Percentiles rank a stretch among this genome's conserved stretches.
Evolutionary conservation across 1,284 basidiomycete species (phyloP).

Genomic region (Moesziomyces globuligerus): DNA sequence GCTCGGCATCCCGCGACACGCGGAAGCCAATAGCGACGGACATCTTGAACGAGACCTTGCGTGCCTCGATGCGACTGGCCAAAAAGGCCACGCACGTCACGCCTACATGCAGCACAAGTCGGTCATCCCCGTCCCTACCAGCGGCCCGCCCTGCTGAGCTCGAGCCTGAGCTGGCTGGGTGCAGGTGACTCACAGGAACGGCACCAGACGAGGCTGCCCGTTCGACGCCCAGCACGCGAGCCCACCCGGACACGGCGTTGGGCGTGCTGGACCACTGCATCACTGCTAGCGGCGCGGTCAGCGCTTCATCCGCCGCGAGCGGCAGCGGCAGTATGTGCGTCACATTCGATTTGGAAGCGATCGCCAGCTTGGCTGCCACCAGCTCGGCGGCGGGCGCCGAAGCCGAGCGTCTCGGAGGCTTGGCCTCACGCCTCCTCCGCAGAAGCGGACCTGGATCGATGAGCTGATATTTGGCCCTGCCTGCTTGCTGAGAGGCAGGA

Average conservation of each 20-base stretch:
- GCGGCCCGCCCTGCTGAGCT: background rate
- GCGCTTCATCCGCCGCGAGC: slow-evolving; percentile 29
- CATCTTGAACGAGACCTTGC: slow-evolving; percentile 29
- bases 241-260: slow-evolving; percentile 49
- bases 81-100: slow-evolving; percentile 42
- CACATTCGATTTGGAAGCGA: slow-evolving; percentile 36
- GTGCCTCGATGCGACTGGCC: slow-evolving; percentile 35
- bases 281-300: slow-evolving; percentile 28
- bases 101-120: slow-evolving; percentile 30
- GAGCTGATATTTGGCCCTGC: slow-evolving; percentile 21
- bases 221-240: slow-evolving; percentile 45
- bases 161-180: slow-evolving; percentile 2
- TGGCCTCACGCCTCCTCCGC: background rate
- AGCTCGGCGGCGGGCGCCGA: slow-evolving; percentile 20
- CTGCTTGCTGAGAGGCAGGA: slow-evolving; percentile 5
- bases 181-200: slow-evolving; percentile 15
- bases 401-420: slow-evolving; percentile 5
- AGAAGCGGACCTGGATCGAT: slow-evolving; percentile 28
- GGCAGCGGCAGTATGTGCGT: slow-evolving; percentile 46
- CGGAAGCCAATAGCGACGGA: slow-evolving; percentile 23
- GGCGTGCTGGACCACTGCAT: slow-evolving; percentile 51
- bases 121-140: slow-evolving; percentile 1
- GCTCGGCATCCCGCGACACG: slow-evolving; percentile 24
- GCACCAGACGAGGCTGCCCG: slow-evolving; percentile 22
- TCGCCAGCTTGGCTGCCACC: slow-evolving; percentile 34